Evolutionary conservation across 352 stramenopile genomes (phyloP).

Genomic region (Thalassiosira sp.): DNA sequence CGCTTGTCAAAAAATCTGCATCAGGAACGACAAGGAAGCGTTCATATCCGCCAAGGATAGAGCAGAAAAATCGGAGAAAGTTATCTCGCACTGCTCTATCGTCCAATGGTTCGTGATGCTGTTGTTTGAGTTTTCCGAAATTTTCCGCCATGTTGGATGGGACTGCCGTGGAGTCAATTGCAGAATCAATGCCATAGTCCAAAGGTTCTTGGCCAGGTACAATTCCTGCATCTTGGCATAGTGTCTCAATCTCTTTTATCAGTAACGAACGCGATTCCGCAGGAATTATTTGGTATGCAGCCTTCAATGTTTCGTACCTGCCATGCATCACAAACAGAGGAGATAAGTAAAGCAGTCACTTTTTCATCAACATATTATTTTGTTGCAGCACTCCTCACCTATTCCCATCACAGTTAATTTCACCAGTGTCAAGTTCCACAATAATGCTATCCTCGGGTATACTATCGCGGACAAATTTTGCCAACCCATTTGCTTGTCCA

Average conservation of each 20-base stretch:
- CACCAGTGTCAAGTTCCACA: conserved; percentile 76
- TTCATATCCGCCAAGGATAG: conserved; percentile 77
- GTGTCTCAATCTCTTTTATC: conserved; percentile 76
- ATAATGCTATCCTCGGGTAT: conserved; percentile 81
- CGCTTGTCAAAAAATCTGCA: conserved; percentile 76
- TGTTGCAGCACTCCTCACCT: conserved; percentile 22
- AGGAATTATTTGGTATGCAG: conserved; percentile 73
- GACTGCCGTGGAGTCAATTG: conserved; percentile 56
- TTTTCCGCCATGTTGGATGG: conserved; percentile 36
- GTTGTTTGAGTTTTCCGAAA: conserved; percentile 43
- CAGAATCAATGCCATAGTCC: conserved; percentile 66
- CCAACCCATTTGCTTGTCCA: conserved; percentile 56
- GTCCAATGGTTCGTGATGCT: conserved; percentile 60
- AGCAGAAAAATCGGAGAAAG: conserved; percentile 81
- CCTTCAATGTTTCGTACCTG: conserved; percentile 68
- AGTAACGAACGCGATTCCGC: conserved; percentile 57
- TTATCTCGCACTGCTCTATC: conserved; percentile 77
- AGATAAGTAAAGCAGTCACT: not conserved
- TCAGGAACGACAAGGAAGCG: conserved; percentile 78
- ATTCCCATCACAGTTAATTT: conserved; percentile 74
- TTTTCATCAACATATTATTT: not conserved
- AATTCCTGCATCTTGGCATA: conserved; percentile 76
- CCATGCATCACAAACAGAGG: conserved; percentile 8
- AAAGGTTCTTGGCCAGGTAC: conserved; percentile 74
- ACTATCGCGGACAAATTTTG: conserved; percentile 55